Evolutionary conservation across 106 monocot species (phyloP), one percentile per base, ranked within the genome.

Genomic region (Ottelia alismoides): DNA sequence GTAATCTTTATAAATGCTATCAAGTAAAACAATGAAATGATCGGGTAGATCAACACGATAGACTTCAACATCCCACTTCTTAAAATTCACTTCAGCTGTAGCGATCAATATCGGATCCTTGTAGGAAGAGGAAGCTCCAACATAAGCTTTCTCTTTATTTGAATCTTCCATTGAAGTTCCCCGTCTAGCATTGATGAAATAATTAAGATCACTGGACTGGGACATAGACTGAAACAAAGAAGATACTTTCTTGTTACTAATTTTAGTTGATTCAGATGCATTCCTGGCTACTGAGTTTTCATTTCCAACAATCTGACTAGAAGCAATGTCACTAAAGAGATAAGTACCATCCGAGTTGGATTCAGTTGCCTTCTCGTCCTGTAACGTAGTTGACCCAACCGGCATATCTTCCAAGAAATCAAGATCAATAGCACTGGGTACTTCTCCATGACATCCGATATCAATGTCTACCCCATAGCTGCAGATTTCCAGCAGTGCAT

Each of bases 131-230:
- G 27, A 43, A 21, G 32, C 53, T 57, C 45, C 71, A 35, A 66
- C 62, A 46, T 35, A 43, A 23, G 6, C 49, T 30, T 50, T 48
- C 27, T 68, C 62, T 29, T 27, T 23, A 55, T 32, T 49, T 52
- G 45, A 52, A 71, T 55, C 57, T 20, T 52, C 61, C 24, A 31
- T 66, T 49, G 59, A 22, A 30, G 28, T 47, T n/a, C 73, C 73
- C 73, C 59, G 76, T 9, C 85, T 73, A 27, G 50, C 76, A 63
- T 70, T 67, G 31, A 92, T 62, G 67, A 82, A 92, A 55, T 65
- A 85, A 48, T 65, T 74, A 24, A 92, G 71, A 71, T 81, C 81
- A 65, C 65, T 78, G 17, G 56, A 58, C 58, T 90, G 80, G 56
- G 84, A 73, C 56, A 59, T 75, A 22, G 73, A 68, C 31, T 73